Evolutionary conservation across 1,284 basidiomycete genomes (phyloP), one percentile per base, ranked within the genome.

Genomic region (Leccinum fuscescens): DNA sequence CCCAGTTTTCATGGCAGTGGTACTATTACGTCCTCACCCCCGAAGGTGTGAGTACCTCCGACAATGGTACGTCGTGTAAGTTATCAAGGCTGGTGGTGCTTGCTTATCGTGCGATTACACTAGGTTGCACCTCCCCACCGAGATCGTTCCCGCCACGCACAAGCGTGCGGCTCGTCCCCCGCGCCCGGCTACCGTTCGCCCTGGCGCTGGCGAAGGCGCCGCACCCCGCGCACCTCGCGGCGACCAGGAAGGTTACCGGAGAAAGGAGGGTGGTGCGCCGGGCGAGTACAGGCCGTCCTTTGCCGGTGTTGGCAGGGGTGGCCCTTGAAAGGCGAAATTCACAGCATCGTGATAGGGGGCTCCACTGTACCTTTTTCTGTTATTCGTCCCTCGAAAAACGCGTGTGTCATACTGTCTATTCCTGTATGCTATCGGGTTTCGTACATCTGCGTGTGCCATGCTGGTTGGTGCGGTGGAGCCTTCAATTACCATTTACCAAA

Each of bases 1-100:
- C 96, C 68, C 96, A 96, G 77, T 95, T 96, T 83, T 93, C 90
- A 58, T 96, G 93, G 94, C 93, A 96, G 80, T 94, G 89, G 22
- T 24, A 22, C 22, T 22, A 22, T 22, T 22, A 22, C 67, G 85
- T 22, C 3, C 22, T 22, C 22, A 22, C 22, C 22, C 22, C 22
- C 22, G 22, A 22, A 22, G 22, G 22, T 22, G 22, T 22, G 22
- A 22, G 22, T 22, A 22, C 22, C 22, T 22, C 22, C 22, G 22
- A 22, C 22, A 22, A 22, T 22, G 22, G 22, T 22, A 22, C 22
- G 22, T 22, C 35, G 17, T 20, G 4, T 5, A 51, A n/a, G 7
- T 14, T 2, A 29, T 48, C 11, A 27, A 44, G n/a, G 3, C 15
- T 55, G 24, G n/a, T 27, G 14, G 29, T 24, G 37, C 8, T n/a